Conservation (phyloP, 169 alveolate genomes). For the Babesia gibsoni region DNA sequence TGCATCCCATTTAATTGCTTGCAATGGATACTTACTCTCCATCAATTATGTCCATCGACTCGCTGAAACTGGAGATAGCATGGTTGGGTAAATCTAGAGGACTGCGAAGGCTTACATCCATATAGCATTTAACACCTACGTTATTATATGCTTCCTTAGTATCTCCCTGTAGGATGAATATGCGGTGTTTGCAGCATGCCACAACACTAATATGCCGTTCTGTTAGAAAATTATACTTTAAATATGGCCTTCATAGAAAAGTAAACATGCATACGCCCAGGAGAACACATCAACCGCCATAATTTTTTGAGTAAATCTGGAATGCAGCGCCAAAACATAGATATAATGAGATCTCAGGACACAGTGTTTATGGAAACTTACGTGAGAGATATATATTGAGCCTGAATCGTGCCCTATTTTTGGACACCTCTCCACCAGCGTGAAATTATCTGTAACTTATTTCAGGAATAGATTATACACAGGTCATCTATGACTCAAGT, state of each 20-base stretch:
- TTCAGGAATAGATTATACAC: too few species aligned
- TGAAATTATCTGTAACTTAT: background rate
- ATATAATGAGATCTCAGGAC: too few species aligned
- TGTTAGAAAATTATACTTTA: background rate
- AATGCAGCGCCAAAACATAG: too few species aligned
- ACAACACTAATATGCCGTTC: constrained; percentile 25
- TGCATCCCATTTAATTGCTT: background rate
- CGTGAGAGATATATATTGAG: constrained; percentile 3
- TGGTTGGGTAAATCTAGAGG: background rate
- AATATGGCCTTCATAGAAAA: too few species aligned
- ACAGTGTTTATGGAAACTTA: too few species aligned
- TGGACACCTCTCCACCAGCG: constrained; percentile 1
- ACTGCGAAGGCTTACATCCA: background rate
- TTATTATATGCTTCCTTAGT: background rate
- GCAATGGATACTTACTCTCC: background rate
- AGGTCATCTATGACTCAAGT: too few species aligned
- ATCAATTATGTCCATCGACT: background rate
- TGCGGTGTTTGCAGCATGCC: constrained; percentile 6
- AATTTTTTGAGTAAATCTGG: too few species aligned
- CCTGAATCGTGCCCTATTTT: constrained; percentile 5
- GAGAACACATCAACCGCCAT: too few species aligned
- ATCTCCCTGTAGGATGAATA: background rate
- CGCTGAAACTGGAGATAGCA: background rate
- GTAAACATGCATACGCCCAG: too few species aligned
- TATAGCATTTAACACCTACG: background rate